Evolutionary conservation across 225 moss, liverwort and hornwort species (phyloP).

Genomic region (Straminergon stramineum): DNA sequence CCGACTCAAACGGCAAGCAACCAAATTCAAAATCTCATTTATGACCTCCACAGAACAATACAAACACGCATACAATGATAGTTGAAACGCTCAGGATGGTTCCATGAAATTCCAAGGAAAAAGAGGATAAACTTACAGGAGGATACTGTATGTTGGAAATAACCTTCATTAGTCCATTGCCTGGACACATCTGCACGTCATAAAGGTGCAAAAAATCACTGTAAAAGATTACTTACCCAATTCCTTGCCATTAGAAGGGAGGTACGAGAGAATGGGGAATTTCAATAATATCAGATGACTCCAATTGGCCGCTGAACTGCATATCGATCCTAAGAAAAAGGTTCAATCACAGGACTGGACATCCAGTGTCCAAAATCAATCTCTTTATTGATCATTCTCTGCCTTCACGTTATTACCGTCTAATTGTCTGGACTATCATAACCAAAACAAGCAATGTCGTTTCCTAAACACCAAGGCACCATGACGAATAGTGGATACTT

Average conservation of each 20-base stretch:
- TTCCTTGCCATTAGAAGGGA: not conserved
- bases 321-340: not conserved
- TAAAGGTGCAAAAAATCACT: not conserved
- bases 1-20: not conserved
- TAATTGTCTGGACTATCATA: not conserved
- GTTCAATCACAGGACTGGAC: not conserved
- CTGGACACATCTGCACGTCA: constrained; percentile 37
- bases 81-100: not conserved
- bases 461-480: not conserved
- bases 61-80: not conserved
- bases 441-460: not conserved
- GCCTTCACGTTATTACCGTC: not conserved
- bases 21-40: not conserved
- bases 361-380: not conserved
- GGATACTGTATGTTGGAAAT: constrained; percentile 42
- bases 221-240: not conserved
- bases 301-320: not conserved
- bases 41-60: not conserved
- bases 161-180: constrained; percentile 53
- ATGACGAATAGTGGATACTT: not conserved
- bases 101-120: not conserved
- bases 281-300: not conserved
- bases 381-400: not conserved
- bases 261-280: not conserved
- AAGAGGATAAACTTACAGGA: constrained; percentile 29